These are phyloP conservation scores for Clitopilus passeckerianus DNA, from an alignment of 768 basidiomycete genomes.

Conservation along the genomic window DNA sequence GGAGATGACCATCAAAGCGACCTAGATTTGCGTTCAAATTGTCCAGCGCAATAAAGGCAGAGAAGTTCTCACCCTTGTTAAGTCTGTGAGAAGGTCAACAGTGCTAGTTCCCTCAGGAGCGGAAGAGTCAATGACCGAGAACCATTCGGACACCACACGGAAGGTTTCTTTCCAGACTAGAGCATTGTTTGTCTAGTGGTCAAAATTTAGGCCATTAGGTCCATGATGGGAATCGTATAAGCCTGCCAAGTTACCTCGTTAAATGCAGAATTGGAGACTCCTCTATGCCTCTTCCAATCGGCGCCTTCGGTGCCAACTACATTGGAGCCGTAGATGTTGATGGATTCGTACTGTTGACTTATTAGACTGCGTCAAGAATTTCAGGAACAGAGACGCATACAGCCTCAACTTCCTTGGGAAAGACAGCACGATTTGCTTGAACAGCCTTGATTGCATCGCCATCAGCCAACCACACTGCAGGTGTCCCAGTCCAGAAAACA, in stretches of 20 bases:
- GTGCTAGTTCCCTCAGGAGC: not conserved
- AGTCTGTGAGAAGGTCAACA: conserved; percentile 17
- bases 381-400: conserved; percentile 14
- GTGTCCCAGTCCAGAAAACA: conserved; percentile 20
- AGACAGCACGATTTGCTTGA: conserved; percentile 24
- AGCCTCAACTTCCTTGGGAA: conserved; percentile 32
- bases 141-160: conserved; percentile 36
- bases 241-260: conserved; percentile 28
- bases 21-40: not conserved
- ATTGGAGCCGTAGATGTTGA: conserved; percentile 44
- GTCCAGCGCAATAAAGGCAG: too few relatives aligned
- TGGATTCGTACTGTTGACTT: conserved; percentile 25
- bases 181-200: conserved; percentile 34
- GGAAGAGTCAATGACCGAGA: conserved; percentile 25
- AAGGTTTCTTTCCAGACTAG: conserved; percentile 45
- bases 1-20: not conserved
- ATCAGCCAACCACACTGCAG: conserved; percentile 37
- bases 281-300: conserved; percentile 45
- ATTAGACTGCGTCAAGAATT: not conserved
- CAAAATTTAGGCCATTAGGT: not conserved
- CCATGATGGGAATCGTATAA: too few relatives aligned
- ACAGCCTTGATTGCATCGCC: conserved; percentile 34
- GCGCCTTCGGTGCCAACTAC: conserved; percentile 35
- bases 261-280: conserved; percentile 42
- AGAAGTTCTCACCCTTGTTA: conserved; percentile 18